Base-by-base conservation (phyloP, 352 stramenopile genomes). In the Thraustochytrium sp. region DNA sequence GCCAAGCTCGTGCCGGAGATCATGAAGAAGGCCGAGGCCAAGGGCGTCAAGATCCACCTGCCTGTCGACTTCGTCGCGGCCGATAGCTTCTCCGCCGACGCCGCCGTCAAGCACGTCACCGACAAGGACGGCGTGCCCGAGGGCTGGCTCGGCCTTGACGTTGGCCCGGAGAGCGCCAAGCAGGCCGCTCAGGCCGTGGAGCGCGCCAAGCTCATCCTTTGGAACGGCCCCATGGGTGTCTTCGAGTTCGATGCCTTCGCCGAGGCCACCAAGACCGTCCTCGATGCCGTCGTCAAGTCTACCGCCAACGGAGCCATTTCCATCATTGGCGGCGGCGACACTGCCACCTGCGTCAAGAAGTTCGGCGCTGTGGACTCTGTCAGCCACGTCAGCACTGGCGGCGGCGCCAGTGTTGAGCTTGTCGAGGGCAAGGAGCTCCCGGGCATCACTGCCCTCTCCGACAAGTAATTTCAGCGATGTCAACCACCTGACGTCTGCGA, bases 221-320 rank as follows among this genome's bases (percentile, higher is more conserved):
- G 98, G 97, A 99, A 99, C 90, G 97, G 97, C 76, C 97, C 97
- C 34, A 99, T 99, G 94, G 97, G 97, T 77, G 97, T 99, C 61
- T 99, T 99, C 88, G 97, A 99, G 90, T 98, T 99, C 84, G 95
- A 99, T 74, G 91, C 91, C 21, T 99, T 99, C 85, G 89, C 90
- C 62, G 80, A 34, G 3, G 86, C 90, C 89, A 92, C 61, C 85
- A 88, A 82, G 59, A 78, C 63, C n/a, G 82, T 85, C 72, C 31
- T 74, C 8, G 88, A 91, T 88, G 91, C 77, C 85, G 91, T 99
- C 49, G 96, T 96, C 44, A 92, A 97, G 82, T 90, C 95, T 61
- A 98, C 96, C 53, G 92, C 93, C 82, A 38, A 31, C 29, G 96
- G 95, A 59, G 94, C 92, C 49, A 98, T 96, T 68, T 97, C 95